These are phyloP conservation scores for Phytophthora quininea DNA, from an alignment of 352 stramenopile species.

Conservation along the genomic window DNA sequence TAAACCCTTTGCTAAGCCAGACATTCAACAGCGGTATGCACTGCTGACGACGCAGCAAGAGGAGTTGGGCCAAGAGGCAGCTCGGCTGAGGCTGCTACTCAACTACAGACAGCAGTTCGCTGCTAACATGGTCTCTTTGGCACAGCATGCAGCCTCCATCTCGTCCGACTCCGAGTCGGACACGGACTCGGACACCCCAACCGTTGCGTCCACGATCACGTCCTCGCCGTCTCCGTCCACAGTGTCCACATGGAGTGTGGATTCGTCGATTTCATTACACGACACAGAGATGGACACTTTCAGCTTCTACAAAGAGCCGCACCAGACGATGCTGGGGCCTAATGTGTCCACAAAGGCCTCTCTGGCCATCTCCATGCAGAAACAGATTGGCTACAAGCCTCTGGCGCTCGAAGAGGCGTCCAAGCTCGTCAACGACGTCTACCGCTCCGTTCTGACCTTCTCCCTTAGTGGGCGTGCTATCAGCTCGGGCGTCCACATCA, in stretches of 20 bases:
- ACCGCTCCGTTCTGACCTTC: slow-evolving; percentile 60
- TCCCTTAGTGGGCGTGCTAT: slow-evolving; percentile 54
- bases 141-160: slow-evolving; percentile 17
- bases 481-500: slow-evolving; percentile 51
- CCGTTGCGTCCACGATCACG: slow-evolving; percentile 13
- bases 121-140: slow-evolving; percentile 35
- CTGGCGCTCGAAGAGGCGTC: slow-evolving; percentile 40
- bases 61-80: slow-evolving; percentile 47
- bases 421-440: slow-evolving; percentile 47
- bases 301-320: slow-evolving; percentile 45
- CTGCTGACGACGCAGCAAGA: slow-evolving; percentile 47
- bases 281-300: slow-evolving; percentile 38
- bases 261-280: slow-evolving; percentile 16
- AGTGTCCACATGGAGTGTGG: slow-evolving; percentile 13
- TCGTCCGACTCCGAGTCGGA: slow-evolving; percentile 24
- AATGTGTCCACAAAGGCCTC: slow-evolving; percentile 28
- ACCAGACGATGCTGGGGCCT: slow-evolving; percentile 39
- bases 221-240: slow-evolving; percentile 20
- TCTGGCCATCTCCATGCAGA: slow-evolving; percentile 39
- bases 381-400: slow-evolving; percentile 55
- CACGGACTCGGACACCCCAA: slow-evolving; percentile 39
- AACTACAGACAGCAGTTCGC: slow-evolving; percentile 50
- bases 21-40: slow-evolving; percentile 44
- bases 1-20: neutral
- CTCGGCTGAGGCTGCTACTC: slow-evolving; percentile 49